Evolutionary conservation across 208 protist species (phyloP).

Genomic region (Porcisia deanei): DNA sequence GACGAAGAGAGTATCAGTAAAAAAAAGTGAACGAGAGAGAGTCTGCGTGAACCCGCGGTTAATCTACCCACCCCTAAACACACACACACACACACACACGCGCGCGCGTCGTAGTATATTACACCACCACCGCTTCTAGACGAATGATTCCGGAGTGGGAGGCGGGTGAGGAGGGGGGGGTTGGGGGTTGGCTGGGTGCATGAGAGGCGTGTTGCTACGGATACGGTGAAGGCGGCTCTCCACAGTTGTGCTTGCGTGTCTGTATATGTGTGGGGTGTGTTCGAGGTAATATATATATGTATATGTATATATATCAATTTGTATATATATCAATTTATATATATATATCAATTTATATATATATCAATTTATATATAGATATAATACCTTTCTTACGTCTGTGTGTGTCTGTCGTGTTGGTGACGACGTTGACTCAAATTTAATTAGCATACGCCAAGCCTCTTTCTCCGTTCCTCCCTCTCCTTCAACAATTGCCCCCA

Average conservation of each 20-base stretch:
- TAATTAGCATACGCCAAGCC: too few relatives aligned
- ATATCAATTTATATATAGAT: too few relatives aligned
- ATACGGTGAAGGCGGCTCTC: not conserved
- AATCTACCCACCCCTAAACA: not conserved
- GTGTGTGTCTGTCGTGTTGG: too few relatives aligned
- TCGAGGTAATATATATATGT: too few relatives aligned
- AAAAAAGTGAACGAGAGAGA: not conserved
- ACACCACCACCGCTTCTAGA: not conserved
- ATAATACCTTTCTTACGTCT: too few relatives aligned
- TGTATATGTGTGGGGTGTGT: not conserved
- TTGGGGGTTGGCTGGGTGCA: not conserved
- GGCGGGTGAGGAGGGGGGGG: not conserved
- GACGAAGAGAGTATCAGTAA: not conserved
- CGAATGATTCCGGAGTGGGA: not conserved
- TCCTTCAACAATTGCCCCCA: too few relatives aligned
- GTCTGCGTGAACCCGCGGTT: not conserved
- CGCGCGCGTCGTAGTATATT: not conserved
- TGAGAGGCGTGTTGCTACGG: not conserved
- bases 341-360: too few relatives aligned
- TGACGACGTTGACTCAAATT: too few relatives aligned
- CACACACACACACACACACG: not conserved
- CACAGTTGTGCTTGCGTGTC: not conserved
- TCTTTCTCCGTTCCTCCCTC: too few relatives aligned
- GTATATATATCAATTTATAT: too few relatives aligned
- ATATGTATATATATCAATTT: too few relatives aligned